These are phyloP conservation scores for Citrus mangshanensis DNA, from an alignment of 345 rosid genomes.

Conservation along the genomic window DNA sequence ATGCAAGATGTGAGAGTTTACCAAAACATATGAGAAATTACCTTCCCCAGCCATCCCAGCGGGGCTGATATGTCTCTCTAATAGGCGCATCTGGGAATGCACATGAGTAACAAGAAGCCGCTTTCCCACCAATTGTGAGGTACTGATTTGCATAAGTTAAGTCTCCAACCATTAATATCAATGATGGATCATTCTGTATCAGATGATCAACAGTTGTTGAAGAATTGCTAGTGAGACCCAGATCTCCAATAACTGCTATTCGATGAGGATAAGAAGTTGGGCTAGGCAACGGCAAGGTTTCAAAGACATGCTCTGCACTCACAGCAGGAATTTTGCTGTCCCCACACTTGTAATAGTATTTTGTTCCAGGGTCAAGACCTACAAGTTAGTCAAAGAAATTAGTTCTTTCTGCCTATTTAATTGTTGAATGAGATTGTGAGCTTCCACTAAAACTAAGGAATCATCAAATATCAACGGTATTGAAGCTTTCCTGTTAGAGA, in stretches of 20 bases:
- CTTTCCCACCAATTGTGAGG: slow-evolving; percentile 73
- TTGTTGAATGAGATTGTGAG: not conserved
- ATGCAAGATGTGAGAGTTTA: not conserved
- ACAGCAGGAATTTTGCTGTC: slow-evolving; percentile 73
- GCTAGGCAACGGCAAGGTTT: slow-evolving; percentile 49
- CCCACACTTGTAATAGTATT: slow-evolving; percentile 69
- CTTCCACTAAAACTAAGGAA: not conserved
- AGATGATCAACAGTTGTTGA: slow-evolving; percentile 73
- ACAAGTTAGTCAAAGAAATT: slow-evolving; percentile 4
- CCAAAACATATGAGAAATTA: slow-evolving; percentile 22
- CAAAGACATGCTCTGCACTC: slow-evolving; percentile 59
- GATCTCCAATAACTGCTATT: slow-evolving; percentile 71
- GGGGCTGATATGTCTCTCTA: slow-evolving; percentile 86
- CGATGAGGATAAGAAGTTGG: slow-evolving; percentile 55
- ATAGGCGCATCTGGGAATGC: slow-evolving; percentile 72
- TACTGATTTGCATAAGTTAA: slow-evolving; percentile 80
- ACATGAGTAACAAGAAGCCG: slow-evolving; percentile 68
- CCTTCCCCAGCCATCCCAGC: slow-evolving; percentile 99
- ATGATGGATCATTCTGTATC: slow-evolving; percentile 56
- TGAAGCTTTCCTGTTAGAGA: not conserved
- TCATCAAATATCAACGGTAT: not conserved
- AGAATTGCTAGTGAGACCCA: slow-evolving; percentile 82
- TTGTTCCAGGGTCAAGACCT: slow-evolving; percentile 65
- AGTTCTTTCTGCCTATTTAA: not conserved
- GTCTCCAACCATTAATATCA: slow-evolving; percentile 80